These are phyloP conservation scores for Sphagnum fallax DNA, from an alignment of 228 moss, liverwort and hornwort genomes.

Conservation along the genomic window DNA sequence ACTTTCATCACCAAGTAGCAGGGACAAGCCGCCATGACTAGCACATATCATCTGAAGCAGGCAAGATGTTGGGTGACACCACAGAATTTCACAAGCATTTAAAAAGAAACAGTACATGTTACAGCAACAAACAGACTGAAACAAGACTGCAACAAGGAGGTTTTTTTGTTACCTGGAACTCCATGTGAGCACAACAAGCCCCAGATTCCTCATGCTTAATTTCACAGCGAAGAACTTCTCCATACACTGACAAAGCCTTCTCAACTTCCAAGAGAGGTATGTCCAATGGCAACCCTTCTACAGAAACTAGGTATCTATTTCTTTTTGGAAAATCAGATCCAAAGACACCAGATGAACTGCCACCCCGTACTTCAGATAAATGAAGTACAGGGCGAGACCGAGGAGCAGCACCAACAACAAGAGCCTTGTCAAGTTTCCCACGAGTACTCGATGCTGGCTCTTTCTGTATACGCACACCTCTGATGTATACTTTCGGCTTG, in stretches of 20 bases:
- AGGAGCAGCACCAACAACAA: conserved; percentile 10
- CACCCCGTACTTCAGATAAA: conserved; percentile 9
- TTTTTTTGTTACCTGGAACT: conserved; percentile 56
- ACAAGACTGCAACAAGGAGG: too few species aligned
- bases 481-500: conserved; percentile 66
- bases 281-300: conserved; percentile 69
- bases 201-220: conserved; percentile 66
- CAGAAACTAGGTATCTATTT: conserved; percentile 43
- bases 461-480: conserved; percentile 73
- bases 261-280: conserved; percentile 73
- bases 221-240: conserved; percentile 59
- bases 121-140: too few species aligned
- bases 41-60: too few species aligned
- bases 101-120: too few species aligned
- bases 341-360: conserved; percentile 7
- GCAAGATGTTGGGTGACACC: too few species aligned
- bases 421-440: conserved; percentile 25
- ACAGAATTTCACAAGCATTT: too few species aligned
- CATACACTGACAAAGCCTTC: conserved; percentile 62
- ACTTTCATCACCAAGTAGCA: too few species aligned
- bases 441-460: conserved; percentile 74
- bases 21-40: too few species aligned
- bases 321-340: conserved; percentile 13
- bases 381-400: conserved; percentile 16
- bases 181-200: conserved; percentile 61